These are phyloP conservation scores for Mediolabrus comicus DNA, from an alignment of 108 stramenopile genomes.

Conservation along the genomic window DNA sequence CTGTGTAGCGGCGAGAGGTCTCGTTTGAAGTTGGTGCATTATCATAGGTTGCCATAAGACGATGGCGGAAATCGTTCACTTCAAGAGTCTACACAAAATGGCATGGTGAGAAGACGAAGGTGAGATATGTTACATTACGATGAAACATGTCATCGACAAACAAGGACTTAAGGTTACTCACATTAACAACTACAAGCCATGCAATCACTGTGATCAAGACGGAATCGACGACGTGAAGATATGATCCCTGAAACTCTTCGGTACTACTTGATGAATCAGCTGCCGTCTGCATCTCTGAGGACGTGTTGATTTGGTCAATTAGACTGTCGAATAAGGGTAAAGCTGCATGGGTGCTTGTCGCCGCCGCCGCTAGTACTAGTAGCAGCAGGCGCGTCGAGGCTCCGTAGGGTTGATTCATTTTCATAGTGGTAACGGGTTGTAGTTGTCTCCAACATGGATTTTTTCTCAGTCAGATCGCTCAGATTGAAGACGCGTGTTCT, in stretches of 20 bases:
- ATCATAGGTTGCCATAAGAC: neutral
- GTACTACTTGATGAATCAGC: neutral
- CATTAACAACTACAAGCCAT: neutral
- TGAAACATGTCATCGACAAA: neutral
- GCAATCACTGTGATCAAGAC: neutral
- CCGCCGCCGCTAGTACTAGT: neutral
- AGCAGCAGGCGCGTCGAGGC: neutral
- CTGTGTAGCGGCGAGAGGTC: slow-evolving; percentile 1
- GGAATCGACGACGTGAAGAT: neutral
- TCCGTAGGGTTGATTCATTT: slow-evolving; percentile 4
- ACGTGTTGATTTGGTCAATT: neutral
- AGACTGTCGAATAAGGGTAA: neutral
- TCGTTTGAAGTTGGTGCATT: neutral
- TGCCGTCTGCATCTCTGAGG: neutral
- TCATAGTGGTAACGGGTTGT: neutral
- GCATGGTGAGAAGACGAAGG: neutral
- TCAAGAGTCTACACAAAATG: slow-evolving; percentile 36
- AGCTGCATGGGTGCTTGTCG: no score
- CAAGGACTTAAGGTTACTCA: no score
- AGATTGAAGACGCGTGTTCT: no score
- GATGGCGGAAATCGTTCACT: slow-evolving; percentile 30
- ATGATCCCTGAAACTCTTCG: neutral
- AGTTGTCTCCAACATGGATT: no score
- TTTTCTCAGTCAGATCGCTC: no score
- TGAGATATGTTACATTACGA: neutral